These are phyloP conservation scores for Heritiera littoralis DNA, from an alignment of 345 rosid genomes.

Conservation along the genomic window DNA sequence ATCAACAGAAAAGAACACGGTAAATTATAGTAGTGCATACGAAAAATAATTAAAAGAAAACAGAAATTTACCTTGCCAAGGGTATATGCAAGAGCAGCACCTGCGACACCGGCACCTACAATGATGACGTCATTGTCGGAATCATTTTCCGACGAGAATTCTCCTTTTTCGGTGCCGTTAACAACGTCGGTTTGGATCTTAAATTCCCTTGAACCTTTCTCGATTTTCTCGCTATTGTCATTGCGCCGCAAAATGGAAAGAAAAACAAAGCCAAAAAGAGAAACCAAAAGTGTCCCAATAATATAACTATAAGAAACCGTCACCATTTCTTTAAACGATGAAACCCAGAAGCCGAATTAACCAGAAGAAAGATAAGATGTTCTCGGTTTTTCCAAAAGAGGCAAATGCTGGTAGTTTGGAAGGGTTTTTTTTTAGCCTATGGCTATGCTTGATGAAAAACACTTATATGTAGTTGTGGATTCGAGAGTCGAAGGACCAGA, in stretches of 20 bases:
- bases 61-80: conserved; percentile 60
- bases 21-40: not conserved
- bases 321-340: conserved; percentile 15
- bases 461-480: not conserved
- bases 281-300: conserved; percentile 34
- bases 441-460: not conserved
- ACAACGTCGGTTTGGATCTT: conserved; percentile 20
- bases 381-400: not conserved
- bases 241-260: conserved; percentile 33
- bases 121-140: conserved; percentile 53
- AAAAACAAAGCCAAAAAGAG: conserved; percentile 33
- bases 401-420: not conserved
- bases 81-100: conserved; percentile 76
- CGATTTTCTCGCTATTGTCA: conserved; percentile 7
- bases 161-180: not conserved
- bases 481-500: not conserved
- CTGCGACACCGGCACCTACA: conserved; percentile 89
- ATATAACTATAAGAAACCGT: conserved; percentile 23
- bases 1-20: not conserved
- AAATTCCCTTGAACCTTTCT: not conserved
- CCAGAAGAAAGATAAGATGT: not conserved
- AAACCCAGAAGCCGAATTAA: not conserved
- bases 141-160: conserved; percentile 21
- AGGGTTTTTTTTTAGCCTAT: not conserved
- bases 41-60: not conserved